Evolutionary conservation across 2,329 filamentous ascomycete genomes (phyloP).

Genomic region (Pestalotiopsis sp.): DNA sequence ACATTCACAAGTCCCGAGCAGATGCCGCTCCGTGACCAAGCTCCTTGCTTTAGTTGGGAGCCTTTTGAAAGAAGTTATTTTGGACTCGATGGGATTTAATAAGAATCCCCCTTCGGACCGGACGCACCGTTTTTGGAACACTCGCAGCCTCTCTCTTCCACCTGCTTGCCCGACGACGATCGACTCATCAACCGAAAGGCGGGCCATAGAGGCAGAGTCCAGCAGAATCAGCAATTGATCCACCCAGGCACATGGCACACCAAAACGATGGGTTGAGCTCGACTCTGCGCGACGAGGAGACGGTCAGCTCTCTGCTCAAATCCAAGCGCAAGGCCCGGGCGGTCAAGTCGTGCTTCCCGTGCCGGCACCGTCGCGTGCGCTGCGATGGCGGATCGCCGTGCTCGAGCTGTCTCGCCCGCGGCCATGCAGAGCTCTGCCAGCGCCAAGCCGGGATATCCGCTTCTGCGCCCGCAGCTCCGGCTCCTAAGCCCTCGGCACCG

Average conservation of each 20-base stretch:
- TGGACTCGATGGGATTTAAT: neutral
- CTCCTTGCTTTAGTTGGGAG: neutral
- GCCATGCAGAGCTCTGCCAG: slow-evolving; percentile 6
- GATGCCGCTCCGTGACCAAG: neutral
- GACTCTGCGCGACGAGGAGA: neutral
- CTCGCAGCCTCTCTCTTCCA: too few species aligned
- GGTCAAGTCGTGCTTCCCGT: slow-evolving; percentile 6
- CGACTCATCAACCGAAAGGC: too few species aligned
- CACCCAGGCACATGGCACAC: neutral
- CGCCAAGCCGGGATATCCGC: slow-evolving; percentile 1
- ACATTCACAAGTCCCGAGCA: neutral
- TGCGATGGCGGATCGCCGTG: slow-evolving; percentile 10
- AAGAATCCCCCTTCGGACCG: neutral
- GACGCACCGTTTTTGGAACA: too few species aligned
- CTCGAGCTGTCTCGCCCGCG: slow-evolving; percentile 5
- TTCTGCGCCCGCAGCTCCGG: neutral
- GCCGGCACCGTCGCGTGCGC: slow-evolving; percentile 5
- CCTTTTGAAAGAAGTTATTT: neutral
- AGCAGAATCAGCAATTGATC: neutral
- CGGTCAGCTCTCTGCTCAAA: slow-evolving; percentile 7
- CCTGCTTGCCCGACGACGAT: too few species aligned
- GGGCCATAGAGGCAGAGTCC: too few species aligned
- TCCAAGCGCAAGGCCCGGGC: slow-evolving; percentile 8
- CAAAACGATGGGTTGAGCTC: neutral
- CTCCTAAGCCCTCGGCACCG: neutral